Base-by-base conservation (phyloP, 305 asterid genomes). In the Fraxinus nigra region DNA sequence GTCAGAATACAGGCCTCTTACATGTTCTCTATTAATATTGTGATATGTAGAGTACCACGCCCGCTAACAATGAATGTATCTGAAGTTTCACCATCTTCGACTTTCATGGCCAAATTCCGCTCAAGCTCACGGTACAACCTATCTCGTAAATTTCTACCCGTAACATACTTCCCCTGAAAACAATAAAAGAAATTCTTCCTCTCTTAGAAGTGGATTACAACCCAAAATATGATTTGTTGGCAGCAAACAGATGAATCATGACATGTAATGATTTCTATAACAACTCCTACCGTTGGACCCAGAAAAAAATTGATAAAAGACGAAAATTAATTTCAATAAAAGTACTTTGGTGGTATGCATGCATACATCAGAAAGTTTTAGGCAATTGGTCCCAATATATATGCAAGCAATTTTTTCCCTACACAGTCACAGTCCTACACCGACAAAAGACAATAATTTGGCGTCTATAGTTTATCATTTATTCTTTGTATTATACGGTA, bases 31-130 rank as follows among this genome's bases (percentile, higher is more conserved):
- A 97, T 97, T 82, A 97, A 82, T 84, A 94, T 97, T 46, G 99
- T 97, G 82, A 97, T 94, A 88, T 97, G 99, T 82, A 97, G 89
- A 86, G 99, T 94, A 59, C 99, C 99, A 81, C 98, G 97, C 26
- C 99, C 98, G 79, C 98, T 97, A 76, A 97, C 98, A 82, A 94
- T 87, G 84, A 93, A 92, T 72, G 98, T 92, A 83, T 97, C 99
- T 7, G 99, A 92, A 81, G 97, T 94, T 88, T 93, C 98, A 85
- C 99, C 99, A 79, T 97, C 99, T 89, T 97, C 97, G 78, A 94
- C 98, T 89, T 82, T 97, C 99, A 97, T 94, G 8, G 99, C 99
- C 89, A 97, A 88, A 87, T 97, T 97, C 80, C 98, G 82, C 90
- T 97, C 99, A 82, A 97, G 97, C 87, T 97, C 98, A 84, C 95